A percentile compares a stretch with the other conserved stretches of the same genome.
These are phyloP conservation scores for Trichophyton mentagrophytes DNA, from an alignment of 2,329 filamentous ascomycete genomes.

Conservation along the genomic window DNA sequence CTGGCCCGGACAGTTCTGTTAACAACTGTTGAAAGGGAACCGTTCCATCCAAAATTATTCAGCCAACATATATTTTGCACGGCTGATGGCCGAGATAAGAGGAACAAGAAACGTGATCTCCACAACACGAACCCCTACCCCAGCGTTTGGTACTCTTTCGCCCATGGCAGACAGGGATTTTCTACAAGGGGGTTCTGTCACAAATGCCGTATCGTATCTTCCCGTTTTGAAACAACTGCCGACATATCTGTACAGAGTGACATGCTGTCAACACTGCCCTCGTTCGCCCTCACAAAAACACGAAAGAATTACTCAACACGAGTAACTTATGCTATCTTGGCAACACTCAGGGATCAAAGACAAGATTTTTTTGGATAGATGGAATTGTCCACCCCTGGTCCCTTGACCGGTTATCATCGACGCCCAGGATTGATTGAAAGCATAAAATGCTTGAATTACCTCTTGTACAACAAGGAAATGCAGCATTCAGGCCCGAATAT, in stretches of 20 bases:
- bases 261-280: neutral
- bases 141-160: neutral
- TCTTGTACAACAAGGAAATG: neutral
- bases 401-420: slow-evolving; percentile 2
- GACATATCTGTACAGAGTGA: neutral
- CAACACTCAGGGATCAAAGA: neutral
- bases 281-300: neutral
- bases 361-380: neutral
- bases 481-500: neutral
- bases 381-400: neutral
- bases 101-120: neutral
- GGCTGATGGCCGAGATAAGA: slow-evolving; percentile 1
- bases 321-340: neutral
- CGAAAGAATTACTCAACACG: neutral
- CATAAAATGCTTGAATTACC: slow-evolving; percentile 2
- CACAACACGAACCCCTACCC: slow-evolving; percentile 1
- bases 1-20: neutral
- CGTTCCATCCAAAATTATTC: neutral
- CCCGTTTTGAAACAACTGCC: neutral
- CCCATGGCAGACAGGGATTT: slow-evolving; percentile 3
- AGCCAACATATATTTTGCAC: neutral
- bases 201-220: neutral
- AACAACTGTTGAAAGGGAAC: neutral
- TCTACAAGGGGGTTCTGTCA: neutral
- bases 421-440: neutral